Percentiles rank a stretch among this genome's conserved stretches.
phyloP scores from a whole-genome alignment of 1,284 basidiomycete genomes.

The Baeospora myosura region DNA sequence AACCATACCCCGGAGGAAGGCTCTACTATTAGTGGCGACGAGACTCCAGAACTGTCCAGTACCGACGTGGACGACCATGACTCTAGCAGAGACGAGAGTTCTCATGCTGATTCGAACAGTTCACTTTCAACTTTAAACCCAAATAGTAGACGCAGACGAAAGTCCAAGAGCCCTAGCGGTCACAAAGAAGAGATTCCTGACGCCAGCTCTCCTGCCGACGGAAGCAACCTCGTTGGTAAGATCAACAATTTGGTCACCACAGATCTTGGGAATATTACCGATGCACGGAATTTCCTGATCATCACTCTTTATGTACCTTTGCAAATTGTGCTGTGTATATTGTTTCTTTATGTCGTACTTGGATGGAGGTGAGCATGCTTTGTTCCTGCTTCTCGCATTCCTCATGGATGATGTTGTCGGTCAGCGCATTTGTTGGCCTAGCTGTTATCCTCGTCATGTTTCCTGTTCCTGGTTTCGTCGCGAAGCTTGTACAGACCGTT shows the following conservation, averaged over 20 bases:
- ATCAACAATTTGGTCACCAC: slow-evolving; percentile 48
- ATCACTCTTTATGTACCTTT: slow-evolving; percentile 20
- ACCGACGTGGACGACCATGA: background rate
- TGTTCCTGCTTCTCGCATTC: background rate
- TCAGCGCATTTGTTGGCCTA: slow-evolving; percentile 45
- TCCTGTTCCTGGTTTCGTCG: slow-evolving; percentile 43
- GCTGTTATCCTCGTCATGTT: slow-evolving; percentile 43
- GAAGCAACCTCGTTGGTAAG: slow-evolving; percentile 40
- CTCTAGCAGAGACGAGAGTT: background rate
- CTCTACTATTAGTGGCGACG: slow-evolving; percentile 4
- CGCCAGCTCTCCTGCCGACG: too few relatives aligned
- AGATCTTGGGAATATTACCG: slow-evolving; percentile 34
- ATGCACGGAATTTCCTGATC: slow-evolving; percentile 32
- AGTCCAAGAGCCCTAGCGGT: slow-evolving; percentile 5
- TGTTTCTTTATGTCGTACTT: slow-evolving; percentile 38
- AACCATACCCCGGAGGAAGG: background rate
- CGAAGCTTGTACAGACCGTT: slow-evolving; percentile 26
- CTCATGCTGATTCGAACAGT: background rate
- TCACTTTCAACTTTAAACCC: slow-evolving; percentile 1
- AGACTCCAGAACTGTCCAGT: background rate
- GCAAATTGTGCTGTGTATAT: slow-evolving; percentile 33
- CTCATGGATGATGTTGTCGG: background rate
- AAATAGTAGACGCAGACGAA: background rate
- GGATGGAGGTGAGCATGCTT: slow-evolving; percentile 25
- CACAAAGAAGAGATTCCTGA: slow-evolving; percentile 4